These are phyloP conservation scores for Canariomyces notabilis DNA, from an alignment of 2,329 filamentous ascomycete genomes.

Conservation along the genomic window DNA sequence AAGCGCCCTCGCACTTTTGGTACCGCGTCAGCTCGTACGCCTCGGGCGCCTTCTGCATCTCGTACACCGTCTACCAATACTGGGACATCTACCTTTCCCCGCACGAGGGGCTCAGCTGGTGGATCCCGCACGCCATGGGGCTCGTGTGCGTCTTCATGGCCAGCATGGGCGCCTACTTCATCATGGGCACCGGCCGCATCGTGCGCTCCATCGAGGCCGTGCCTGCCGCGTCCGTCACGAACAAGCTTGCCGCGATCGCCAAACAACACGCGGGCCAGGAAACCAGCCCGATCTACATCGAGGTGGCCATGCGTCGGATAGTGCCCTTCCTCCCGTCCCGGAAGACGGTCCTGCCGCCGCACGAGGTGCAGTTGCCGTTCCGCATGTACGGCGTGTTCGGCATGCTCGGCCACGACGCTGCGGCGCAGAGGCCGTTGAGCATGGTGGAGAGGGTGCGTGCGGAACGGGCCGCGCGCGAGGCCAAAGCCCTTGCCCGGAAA, in stretches of 20 bases:
- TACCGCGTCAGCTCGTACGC: conserved; percentile 58
- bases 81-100: conserved; percentile 45
- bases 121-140: conserved; percentile 54
- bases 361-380: conserved; percentile 34
- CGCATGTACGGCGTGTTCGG: conserved; percentile 29
- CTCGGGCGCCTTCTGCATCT: conserved; percentile 49
- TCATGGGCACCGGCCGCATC: conserved; percentile 53
- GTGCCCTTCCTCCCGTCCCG: conserved; percentile 44
- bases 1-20: conserved; percentile 58
- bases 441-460: conserved; percentile 27
- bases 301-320: conserved; percentile 47
- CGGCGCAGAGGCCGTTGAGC: conserved; percentile 6
- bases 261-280: conserved; percentile 13
- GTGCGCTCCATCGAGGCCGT: conserved; percentile 55
- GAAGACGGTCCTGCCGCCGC: conserved; percentile 36
- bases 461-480: conserved; percentile 35
- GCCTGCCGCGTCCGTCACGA: conserved; percentile 29
- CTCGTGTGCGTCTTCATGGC: conserved; percentile 56
- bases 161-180: conserved; percentile 54
- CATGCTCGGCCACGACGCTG: neutral
- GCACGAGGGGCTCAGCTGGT: conserved; percentile 48
- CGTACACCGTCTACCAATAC: conserved; percentile 47
- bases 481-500: conserved; percentile 38
- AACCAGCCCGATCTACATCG: conserved; percentile 43
- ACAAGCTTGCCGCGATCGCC: conserved; percentile 5